Percentiles rank a stretch among this genome's conserved stretches.
Evolutionary conservation across 1,139 yeast species (phyloP).

Genomic region (Geotrichum aggregatum): DNA sequence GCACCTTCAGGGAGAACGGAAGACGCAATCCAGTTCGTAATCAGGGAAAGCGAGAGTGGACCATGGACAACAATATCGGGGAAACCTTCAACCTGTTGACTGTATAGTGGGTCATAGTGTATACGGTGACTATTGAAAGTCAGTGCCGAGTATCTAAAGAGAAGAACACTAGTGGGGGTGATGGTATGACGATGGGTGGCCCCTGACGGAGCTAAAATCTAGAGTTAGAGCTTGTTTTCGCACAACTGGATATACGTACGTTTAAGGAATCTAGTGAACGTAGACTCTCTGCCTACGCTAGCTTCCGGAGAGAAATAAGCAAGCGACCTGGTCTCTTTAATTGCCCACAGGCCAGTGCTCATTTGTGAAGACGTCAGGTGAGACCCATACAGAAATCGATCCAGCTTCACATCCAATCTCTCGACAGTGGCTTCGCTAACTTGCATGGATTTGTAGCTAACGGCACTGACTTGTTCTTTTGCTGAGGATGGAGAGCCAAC

Average conservation of each 20-base stretch:
- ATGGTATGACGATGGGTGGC: constrained; percentile 27
- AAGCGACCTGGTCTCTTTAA: constrained; percentile 35
- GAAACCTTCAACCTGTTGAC: constrained; percentile 53
- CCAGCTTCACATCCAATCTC: constrained; percentile 34
- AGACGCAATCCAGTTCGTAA: constrained; percentile 49
- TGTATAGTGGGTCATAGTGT: constrained; percentile 62
- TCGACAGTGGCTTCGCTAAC: constrained; percentile 18
- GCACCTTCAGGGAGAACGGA: constrained; percentile 23
- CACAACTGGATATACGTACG: too few relatives aligned
- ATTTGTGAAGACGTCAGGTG: constrained; percentile 19
- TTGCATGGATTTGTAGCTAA: constrained; percentile 12
- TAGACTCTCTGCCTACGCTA: constrained; percentile 23
- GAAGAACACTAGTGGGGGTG: constrained; percentile 35
- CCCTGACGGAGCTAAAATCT: constrained; percentile 22
- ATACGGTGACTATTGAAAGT: constrained; percentile 80
- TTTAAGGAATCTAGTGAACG: constrained; percentile 24
- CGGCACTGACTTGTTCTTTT: constrained; percentile 12
- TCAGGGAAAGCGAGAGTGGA: constrained; percentile 63
- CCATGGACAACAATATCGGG: constrained; percentile 71
- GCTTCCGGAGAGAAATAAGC: constrained; percentile 33
- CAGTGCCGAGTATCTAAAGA: constrained; percentile 64
- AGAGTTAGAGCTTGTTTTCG: constrained; percentile 8
- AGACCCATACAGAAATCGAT: constrained; percentile 29
- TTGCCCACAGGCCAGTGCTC: constrained; percentile 27
- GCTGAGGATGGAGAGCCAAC: constrained; percentile 18